Percentiles rank a stretch among this genome's conserved stretches.
phyloP scores from a whole-genome alignment of 2,329 filamentous ascomycete species.

The Diplodia seriata region DNA sequence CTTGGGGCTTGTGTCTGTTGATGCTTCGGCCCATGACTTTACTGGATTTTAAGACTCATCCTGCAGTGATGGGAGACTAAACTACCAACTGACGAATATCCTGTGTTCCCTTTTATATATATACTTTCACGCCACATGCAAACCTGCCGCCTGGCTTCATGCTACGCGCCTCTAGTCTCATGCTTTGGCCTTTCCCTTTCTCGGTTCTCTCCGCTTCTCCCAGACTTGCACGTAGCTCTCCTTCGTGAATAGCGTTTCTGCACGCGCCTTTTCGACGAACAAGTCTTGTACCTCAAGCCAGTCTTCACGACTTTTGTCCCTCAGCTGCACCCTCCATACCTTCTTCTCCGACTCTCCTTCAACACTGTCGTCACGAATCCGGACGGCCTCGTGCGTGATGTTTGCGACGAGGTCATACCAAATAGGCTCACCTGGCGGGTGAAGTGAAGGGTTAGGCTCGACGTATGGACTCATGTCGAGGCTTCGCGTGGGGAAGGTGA shows the following conservation, averaged over 20 bases:
- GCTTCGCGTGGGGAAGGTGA: slow-evolving; percentile 86
- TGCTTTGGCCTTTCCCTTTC: slow-evolving; percentile 47
- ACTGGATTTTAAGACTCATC: slow-evolving; percentile 20
- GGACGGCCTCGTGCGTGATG: slow-evolving; percentile 84
- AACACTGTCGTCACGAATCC: slow-evolving; percentile 78
- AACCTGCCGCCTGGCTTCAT: background rate
- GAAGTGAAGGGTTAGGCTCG: slow-evolving; percentile 78
- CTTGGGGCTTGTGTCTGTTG: background rate
- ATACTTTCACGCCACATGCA: slow-evolving; percentile 2
- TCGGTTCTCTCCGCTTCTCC: slow-evolving; percentile 75
- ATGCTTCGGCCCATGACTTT: slow-evolving; percentile 10
- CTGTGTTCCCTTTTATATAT: no score
- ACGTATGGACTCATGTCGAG: slow-evolving; percentile 91
- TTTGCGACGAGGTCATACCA: slow-evolving; percentile 97
- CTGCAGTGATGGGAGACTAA: background rate
- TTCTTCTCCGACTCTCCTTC: slow-evolving; percentile 91
- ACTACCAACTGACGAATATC: background rate
- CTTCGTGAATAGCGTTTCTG: slow-evolving; percentile 87
- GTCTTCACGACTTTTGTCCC: slow-evolving; percentile 79
- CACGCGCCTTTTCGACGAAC: slow-evolving; percentile 87
- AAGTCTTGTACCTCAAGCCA: slow-evolving; percentile 96
- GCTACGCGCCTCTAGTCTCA: background rate
- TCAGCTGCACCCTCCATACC: slow-evolving; percentile 91
- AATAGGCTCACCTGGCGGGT: slow-evolving; percentile 79
- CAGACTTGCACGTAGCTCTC: slow-evolving; percentile 97